Evolutionary conservation across 805 yeast species (phyloP), one percentile per base, ranked within the genome.

Genomic region (Debaryomyces tyrocola): DNA sequence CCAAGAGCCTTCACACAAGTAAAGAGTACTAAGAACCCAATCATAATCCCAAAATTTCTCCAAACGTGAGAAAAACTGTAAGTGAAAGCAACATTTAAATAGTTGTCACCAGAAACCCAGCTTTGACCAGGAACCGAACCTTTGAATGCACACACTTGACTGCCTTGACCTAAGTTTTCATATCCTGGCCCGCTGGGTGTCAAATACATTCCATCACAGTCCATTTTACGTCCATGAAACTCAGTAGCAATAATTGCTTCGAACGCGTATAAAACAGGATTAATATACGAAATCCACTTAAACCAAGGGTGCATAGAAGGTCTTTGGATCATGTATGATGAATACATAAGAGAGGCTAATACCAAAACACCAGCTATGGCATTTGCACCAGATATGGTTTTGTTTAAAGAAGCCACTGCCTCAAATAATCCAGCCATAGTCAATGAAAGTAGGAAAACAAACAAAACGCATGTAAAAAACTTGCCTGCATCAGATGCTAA

Each of bases 371-470:
- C 66, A 57, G 83, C 82, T 56, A 78, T 53, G 29, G 83, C 79
- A 50, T 80, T 81, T 7, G 84, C 84, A 49, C 78, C 71, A 18
- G 78, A 74, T 63, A 80, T 79, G 50, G 77, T 78, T 44, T 70
- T 75, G 43, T 79, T 76, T 45, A 78, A 49, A 20, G 81, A 71
- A 41, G 83, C 83, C 53, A 77, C 74, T 17, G 79, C 71, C 55
- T 78, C 77, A 67, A 80, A 80, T 41, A 78, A 67, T 37, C 74
- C 70, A 1, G 80, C 74, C 70, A 80, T 78, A 58, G 82, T 75
- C 55, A 78, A 76, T 53, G 77, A 77, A 47, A 76, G 60, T 47
- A 77, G 62, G 39, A 73, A 64, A 46, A 76, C 55, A 49, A 80
- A 78, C 37, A 81, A 58, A 34, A 75, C 46, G 50, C 70, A 77